Evolutionary conservation across 768 basidiomycete genomes (phyloP).

Genomic region (Lyophyllum semitale): DNA sequence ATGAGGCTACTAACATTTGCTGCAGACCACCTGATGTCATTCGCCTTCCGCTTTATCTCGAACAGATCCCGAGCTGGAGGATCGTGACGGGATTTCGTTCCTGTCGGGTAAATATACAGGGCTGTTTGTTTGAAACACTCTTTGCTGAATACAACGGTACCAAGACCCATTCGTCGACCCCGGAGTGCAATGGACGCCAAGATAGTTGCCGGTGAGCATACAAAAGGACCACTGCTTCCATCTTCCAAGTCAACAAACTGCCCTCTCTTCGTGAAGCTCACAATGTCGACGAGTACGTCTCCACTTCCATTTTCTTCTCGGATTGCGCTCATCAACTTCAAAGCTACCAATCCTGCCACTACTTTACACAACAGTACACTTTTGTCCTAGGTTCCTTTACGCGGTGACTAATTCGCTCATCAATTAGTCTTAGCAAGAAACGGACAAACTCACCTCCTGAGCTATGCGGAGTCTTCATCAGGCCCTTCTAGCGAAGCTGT

Average conservation of each 20-base stretch:
- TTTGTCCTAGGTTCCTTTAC: no score
- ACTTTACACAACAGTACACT: conserved; percentile 50
- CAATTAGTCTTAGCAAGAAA: conserved; percentile 29
- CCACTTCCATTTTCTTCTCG: neutral
- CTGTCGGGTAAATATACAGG: conserved; percentile 7
- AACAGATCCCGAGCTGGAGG: conserved; percentile 8
- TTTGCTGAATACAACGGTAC: neutral
- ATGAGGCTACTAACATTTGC: conserved; percentile 9
- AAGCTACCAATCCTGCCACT: conserved; percentile 28
- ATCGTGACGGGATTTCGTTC: conserved; percentile 6
- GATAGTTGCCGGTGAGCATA: conserved; percentile 9
- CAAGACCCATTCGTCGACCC: conserved; percentile 4
- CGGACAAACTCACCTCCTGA: conserved; percentile 30
- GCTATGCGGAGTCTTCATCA: conserved; percentile 37
- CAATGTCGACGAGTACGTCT: conserved; percentile 23
- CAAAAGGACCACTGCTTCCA: conserved; percentile 17
- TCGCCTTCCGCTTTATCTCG: conserved; percentile 6
- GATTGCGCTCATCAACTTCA: neutral
- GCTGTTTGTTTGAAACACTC: conserved; percentile 15
- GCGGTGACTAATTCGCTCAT: neutral
- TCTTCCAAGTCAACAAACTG: neutral
- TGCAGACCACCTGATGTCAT: conserved; percentile 6
- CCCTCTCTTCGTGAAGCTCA: neutral
- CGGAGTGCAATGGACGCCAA: conserved; percentile 11
- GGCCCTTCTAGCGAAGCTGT: conserved; percentile 43